Evolutionary conservation across 2,329 filamentous ascomycete species (phyloP).

Genomic region (Zopfia rhizophila): DNA sequence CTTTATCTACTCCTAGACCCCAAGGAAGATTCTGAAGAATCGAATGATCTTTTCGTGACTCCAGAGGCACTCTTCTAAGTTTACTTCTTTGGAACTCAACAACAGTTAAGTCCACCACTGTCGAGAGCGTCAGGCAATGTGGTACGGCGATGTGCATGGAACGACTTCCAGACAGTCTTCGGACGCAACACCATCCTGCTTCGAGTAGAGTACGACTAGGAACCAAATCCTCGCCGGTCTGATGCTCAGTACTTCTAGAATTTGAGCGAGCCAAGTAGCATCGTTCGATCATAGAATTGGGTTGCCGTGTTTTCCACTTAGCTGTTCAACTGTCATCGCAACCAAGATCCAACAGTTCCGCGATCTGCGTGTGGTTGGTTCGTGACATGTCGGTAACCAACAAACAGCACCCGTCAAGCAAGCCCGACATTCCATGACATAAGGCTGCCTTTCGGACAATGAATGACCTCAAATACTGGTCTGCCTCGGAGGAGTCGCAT

Average conservation of each 20-base stretch:
- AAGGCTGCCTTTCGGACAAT: slow-evolving; percentile 10
- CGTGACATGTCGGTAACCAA: not conserved
- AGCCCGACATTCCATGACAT: not conserved
- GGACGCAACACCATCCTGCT: too few relatives aligned
- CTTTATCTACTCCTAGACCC: too few relatives aligned
- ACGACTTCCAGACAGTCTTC: slow-evolving; percentile 2
- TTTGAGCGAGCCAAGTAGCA: slow-evolving; percentile 11
- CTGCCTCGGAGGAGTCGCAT: slow-evolving; percentile 3
- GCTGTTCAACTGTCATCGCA: too few relatives aligned
- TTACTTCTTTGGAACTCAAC: too few relatives aligned
- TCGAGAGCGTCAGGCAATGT: too few relatives aligned
- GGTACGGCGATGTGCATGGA: slow-evolving; percentile 11
- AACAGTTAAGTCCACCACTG: too few relatives aligned
- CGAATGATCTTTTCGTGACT: too few relatives aligned
- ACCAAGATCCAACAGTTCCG: too few relatives aligned
- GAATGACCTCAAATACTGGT: not conserved
- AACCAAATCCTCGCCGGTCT: not conserved
- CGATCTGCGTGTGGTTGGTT: not conserved
- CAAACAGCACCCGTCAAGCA: not conserved
- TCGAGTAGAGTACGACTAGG: not conserved
- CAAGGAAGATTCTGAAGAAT: too few relatives aligned
- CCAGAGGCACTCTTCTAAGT: too few relatives aligned
- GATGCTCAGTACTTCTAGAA: slow-evolving; percentile 1
- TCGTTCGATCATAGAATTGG: slow-evolving; percentile 3
- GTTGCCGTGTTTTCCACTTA: too few relatives aligned